These are phyloP conservation scores for Epichloe aotearoae DNA, from an alignment of 2,329 filamentous ascomycete species.

Conservation along the genomic window DNA sequence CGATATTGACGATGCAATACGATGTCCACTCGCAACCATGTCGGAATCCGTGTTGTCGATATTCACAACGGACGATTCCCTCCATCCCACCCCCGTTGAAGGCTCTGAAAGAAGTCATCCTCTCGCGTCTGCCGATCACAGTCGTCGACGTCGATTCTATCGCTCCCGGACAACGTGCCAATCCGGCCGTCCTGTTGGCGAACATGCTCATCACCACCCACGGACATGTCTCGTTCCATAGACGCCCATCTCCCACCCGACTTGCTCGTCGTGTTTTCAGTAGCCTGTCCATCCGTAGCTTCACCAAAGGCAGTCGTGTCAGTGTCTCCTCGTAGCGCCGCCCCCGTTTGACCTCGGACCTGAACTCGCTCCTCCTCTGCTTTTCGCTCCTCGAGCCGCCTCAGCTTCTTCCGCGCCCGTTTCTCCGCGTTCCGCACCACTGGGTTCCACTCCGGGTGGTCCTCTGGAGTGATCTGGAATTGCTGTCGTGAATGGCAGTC, in stretches of 20 bases:
- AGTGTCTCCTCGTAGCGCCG: background rate
- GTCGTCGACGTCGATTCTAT: background rate
- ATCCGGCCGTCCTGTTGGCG: too few species aligned
- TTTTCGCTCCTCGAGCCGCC: background rate
- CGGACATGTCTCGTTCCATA: too few species aligned
- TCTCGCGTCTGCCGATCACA: background rate
- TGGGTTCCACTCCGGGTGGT: conserved; percentile 1
- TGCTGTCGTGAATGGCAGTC: background rate
- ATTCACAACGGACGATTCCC: background rate
- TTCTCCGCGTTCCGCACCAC: conserved; percentile 1
- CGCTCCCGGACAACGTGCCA: too few species aligned
- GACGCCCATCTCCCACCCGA: too few species aligned
- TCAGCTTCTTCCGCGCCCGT: conserved; percentile 1
- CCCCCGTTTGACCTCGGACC: background rate
- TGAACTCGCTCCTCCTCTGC: background rate
- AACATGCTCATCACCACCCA: too few species aligned
- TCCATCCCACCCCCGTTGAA: background rate
- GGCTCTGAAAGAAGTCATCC: background rate
- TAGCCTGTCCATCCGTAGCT: background rate
- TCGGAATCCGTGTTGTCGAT: too few species aligned
- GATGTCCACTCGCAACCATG: background rate
- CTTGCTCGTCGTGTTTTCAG: background rate
- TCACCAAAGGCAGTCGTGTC: background rate
- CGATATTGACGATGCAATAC: too few species aligned
- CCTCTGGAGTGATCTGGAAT: background rate